Base-by-base conservation (phyloP, 75 land plant genomes). In the Chamaecyparis obtusa region DNA sequence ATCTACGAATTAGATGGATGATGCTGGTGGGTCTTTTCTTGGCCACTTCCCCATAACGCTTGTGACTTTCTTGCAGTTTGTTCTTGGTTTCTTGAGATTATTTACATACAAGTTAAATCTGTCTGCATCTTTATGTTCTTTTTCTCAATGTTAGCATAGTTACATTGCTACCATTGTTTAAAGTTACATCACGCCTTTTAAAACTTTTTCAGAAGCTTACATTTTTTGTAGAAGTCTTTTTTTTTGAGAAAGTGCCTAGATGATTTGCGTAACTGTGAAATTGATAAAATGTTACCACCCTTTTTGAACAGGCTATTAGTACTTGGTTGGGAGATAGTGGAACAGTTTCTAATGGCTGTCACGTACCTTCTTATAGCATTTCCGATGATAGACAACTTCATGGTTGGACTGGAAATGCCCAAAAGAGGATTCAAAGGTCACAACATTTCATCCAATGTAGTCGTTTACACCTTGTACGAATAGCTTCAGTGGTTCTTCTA, bases 381-480 rank as follows among this genome's bases (percentile, higher is more conserved):
- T 90, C 88, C 72, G 92, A 90, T 85, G 90, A 90, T 57, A 94
- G 93, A 89, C 93, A 91, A 57, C 87, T 92, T 9, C 83, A 93
- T 92, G 92, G 96, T 39, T 94, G 92, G 94, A 71, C 87, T 79
- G 96, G 94, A 76, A 86, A 92, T 85, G 30, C 92, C 36, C 92
- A 93, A 24, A 94, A 94, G 83, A 92, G 86, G 60, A 85, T 92
- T 82, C 95, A 91, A 64, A 88, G 94, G 85, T 92, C 95, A 55
- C 92, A 91, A 77, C 92, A 93, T 80, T 94, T 89, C 35, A 72
- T 94, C 81, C 94, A 93, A 56, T 93, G 92, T 89, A 90, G 93
- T 75, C 90, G 91, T n/a, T 88, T 78, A 78, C 46, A 39, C 43
- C 44, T 43, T 78, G 81, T 41, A 78, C 81, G 44, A 41, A 32